phyloP scores from a whole-genome alignment of 2,329 filamentous ascomycete genomes.

The Emericellopsis cladophorae region DNA sequence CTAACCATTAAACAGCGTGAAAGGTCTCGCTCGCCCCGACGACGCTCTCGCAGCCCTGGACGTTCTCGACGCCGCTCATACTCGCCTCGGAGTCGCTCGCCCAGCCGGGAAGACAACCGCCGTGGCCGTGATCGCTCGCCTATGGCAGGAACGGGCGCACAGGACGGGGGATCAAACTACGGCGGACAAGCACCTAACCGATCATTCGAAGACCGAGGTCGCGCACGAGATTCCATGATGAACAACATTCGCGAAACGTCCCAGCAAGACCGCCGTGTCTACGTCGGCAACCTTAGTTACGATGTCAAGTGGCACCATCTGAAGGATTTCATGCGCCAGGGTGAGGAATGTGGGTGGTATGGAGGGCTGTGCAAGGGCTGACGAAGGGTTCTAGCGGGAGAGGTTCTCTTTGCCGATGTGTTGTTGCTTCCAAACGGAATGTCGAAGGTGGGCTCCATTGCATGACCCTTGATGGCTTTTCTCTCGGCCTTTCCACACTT shows the following conservation, averaged over 20 bases:
- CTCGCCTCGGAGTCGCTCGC: slow-evolving; percentile 65
- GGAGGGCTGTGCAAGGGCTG: slow-evolving; percentile 19
- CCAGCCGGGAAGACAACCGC: slow-evolving; percentile 64
- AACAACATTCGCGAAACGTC: slow-evolving; percentile 84
- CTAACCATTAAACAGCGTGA: slow-evolving; percentile 53
- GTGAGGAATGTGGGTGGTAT: slow-evolving; percentile 40
- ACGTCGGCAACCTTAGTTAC: slow-evolving; percentile 97
- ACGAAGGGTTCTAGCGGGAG: slow-evolving; percentile 60
- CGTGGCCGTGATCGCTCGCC: slow-evolving; percentile 68
- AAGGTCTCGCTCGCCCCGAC: slow-evolving; percentile 67
- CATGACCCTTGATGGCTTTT: slow-evolving; percentile 77
- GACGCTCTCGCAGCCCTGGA: slow-evolving; percentile 75
- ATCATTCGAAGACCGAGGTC: slow-evolving; percentile 71
- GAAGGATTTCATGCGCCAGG: slow-evolving; percentile 99
- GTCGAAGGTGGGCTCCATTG: slow-evolving; percentile 99
- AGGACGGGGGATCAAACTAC: slow-evolving; percentile 60
- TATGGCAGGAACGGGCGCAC: slow-evolving; percentile 64
- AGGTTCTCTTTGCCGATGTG: slow-evolving; percentile 98
- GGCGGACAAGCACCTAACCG: slow-evolving; percentile 51
- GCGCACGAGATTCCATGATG: slow-evolving; percentile 92
- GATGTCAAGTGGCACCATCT: slow-evolving; percentile 99
- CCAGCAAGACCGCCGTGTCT: slow-evolving; percentile 97
- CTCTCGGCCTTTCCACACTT: slow-evolving; percentile 57
- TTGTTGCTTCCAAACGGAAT: slow-evolving; percentile 99
- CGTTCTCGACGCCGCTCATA: slow-evolving; percentile 63